These are phyloP conservation scores for Colletotrichum destructivum DNA, from an alignment of 2,329 filamentous ascomycete genomes.

Conservation along the genomic window DNA sequence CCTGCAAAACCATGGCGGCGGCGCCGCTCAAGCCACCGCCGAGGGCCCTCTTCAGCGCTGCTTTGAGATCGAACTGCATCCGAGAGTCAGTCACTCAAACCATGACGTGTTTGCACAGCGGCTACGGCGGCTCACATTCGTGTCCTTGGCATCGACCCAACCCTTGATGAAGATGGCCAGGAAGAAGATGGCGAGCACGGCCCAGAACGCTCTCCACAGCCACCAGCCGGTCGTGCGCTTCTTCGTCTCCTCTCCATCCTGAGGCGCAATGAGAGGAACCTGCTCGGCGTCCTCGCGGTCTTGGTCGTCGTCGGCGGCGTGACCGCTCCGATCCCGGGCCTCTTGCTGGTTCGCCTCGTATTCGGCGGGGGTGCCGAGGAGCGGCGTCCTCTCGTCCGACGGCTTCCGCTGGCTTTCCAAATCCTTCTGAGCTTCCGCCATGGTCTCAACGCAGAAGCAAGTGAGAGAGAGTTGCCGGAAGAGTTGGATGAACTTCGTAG, in stretches of 20 bases:
- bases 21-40: constrained; percentile 64
- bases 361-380: constrained; percentile 39
- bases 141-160: constrained; percentile 61
- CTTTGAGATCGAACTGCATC: constrained; percentile 59
- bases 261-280: constrained; percentile 19
- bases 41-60: constrained; percentile 61
- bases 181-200: constrained; percentile 50
- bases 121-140: constrained; percentile 51
- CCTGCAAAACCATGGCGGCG: constrained; percentile 64
- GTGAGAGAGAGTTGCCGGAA: background rate
- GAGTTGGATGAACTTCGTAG: background rate
- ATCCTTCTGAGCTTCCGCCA: constrained; percentile 22
- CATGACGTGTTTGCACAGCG: background rate
- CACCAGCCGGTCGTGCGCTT: constrained; percentile 47
- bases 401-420: constrained; percentile 28
- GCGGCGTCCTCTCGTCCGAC: constrained; percentile 45
- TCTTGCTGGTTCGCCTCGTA: constrained; percentile 16
- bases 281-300: constrained; percentile 35
- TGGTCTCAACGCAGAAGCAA: constrained; percentile 5
- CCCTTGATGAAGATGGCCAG: constrained; percentile 60
- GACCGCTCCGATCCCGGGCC: constrained; percentile 6
- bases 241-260: constrained; percentile 17
- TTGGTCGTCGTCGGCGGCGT: constrained; percentile 32
- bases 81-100: background rate
- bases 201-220: constrained; percentile 56